Conservation (phyloP, 176 grass and related monocot genomes). For the maize (Zea mays) region Zm-B73-REFERENCE-NAM-5.0 NC_050097.1:242194501-242195000, state of each 20-base stretch:
- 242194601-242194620: too few species aligned
- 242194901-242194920: background rate
- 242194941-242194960: background rate
- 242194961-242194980: background rate
- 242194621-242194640: background rate
- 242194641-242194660: background rate
- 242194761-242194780: background rate
- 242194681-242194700: background rate
- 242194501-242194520: background rate
- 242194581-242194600: too few species aligned
- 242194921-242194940: background rate
- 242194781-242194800: too few species aligned
- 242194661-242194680: background rate
- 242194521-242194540: background rate
- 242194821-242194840: background rate
- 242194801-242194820: background rate
- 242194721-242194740: constrained; percentile 16
- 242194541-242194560: too few species aligned
- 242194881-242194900: background rate
- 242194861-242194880: background rate
- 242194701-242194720: constrained; percentile 3
- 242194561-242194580: too few species aligned
- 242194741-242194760: background rate
- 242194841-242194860: too few species aligned
- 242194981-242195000: background rate